Percentiles rank a stretch among this genome's conserved stretches.
Evolutionary conservation across 805 yeast genomes (phyloP).

Genomic region (Saccharomycodes ludwigii): DNA sequence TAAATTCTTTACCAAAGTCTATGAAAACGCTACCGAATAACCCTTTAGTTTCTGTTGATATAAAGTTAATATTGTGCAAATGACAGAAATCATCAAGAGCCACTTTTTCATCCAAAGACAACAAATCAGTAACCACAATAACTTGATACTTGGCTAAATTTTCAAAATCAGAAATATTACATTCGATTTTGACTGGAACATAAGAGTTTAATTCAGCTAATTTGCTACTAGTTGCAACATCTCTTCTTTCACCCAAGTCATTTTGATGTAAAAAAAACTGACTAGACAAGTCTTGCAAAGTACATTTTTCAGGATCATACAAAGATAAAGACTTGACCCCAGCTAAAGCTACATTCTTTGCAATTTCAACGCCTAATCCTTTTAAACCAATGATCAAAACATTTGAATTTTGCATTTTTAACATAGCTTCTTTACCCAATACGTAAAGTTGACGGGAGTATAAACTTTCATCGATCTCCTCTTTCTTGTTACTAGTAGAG

Average conservation of each 20-base stretch:
- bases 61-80: conserved; percentile 58
- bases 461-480: conserved; percentile 78
- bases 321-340: conserved; percentile 88
- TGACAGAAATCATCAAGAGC: conserved; percentile 69
- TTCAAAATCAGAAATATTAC: conserved; percentile 34
- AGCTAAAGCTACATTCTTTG: conserved; percentile 91
- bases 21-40: conserved; percentile 81
- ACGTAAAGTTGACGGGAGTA: conserved; percentile 96
- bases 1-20: conserved; percentile 76
- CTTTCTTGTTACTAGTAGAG: conserved; percentile 9
- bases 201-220: conserved; percentile 79
- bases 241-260: conserved; percentile 75
- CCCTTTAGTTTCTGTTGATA: conserved; percentile 75
- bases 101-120: conserved; percentile 60
- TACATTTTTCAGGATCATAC: conserved; percentile 66
- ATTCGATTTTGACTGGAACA: conserved; percentile 68
- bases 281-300: conserved; percentile 64
- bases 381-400: conserved; percentile 84
- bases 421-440: conserved; percentile 95
- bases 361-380: conserved; percentile 93
- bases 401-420: conserved; percentile 86
- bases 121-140: conserved; percentile 65
- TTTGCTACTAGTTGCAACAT: conserved; percentile 50
- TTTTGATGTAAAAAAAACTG: conserved; percentile 66
- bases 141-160: conserved; percentile 46